Conservation (phyloP, 495 filamentous ascomycete genomes). For the Hyphodiscus hymeniophilus region DNA sequence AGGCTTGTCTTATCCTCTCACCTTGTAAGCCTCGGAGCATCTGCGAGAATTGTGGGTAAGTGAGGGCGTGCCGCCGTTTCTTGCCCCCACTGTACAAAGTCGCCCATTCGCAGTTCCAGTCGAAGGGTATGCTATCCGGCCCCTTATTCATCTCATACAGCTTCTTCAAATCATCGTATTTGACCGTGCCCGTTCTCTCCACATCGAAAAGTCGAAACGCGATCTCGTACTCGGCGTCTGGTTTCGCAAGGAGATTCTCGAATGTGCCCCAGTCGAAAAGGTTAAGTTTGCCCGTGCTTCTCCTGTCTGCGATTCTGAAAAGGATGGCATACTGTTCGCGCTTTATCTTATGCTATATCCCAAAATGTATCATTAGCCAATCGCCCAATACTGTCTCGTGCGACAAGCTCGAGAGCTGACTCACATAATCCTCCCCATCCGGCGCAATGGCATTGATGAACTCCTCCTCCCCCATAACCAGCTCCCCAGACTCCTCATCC, state of each 20-base stretch:
- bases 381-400: slow-evolving; percentile 10
- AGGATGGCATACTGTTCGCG: slow-evolving; percentile 90
- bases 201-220: slow-evolving; percentile 93
- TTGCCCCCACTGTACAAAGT: slow-evolving; percentile 83
- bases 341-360: slow-evolving; percentile 84
- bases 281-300: slow-evolving; percentile 58
- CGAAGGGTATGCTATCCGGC: slow-evolving; percentile 74
- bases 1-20: slow-evolving; percentile 90
- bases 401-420: slow-evolving; percentile 24
- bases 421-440: slow-evolving; percentile 79
- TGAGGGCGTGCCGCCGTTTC: slow-evolving; percentile 76
- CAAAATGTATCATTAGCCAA: slow-evolving; percentile 22
- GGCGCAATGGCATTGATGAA: slow-evolving; percentile 91
- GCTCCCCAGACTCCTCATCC: slow-evolving; percentile 66
- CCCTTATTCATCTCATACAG: slow-evolving; percentile 80
- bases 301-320: slow-evolving; percentile 80
- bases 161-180: slow-evolving; percentile 75
- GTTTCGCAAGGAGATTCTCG: slow-evolving; percentile 85
- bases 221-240: slow-evolving; percentile 98
- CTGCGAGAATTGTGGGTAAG: slow-evolving; percentile 95
- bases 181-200: slow-evolving; percentile 71
- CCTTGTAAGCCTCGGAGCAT: slow-evolving; percentile 96
- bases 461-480: slow-evolving; percentile 70
- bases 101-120: slow-evolving; percentile 98
- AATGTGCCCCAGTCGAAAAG: slow-evolving; percentile 86